phyloP scores from a whole-genome alignment of 2,329 filamentous ascomycete genomes.

The Microsporum ferrugineum region DNA sequence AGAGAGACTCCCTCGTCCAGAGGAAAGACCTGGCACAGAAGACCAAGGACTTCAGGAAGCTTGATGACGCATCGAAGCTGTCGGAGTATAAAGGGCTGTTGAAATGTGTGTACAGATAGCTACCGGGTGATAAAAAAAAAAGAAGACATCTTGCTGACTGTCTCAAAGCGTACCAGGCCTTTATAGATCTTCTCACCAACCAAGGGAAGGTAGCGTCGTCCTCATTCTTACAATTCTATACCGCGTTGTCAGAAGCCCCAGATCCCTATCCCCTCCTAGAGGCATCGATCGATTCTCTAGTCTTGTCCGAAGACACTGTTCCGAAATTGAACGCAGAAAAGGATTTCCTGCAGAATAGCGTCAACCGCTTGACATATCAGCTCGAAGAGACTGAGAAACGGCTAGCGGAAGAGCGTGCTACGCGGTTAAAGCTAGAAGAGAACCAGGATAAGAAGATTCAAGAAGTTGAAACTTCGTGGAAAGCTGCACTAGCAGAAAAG shows the following conservation, averaged over 20 bases:
- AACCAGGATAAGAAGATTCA: constrained; percentile 69
- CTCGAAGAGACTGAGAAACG: constrained; percentile 71
- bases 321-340: constrained; percentile 86
- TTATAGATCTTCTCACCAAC: constrained; percentile 91
- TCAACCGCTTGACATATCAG: constrained; percentile 63
- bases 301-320: constrained; percentile 82
- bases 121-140: background rate
- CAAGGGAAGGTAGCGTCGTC: constrained; percentile 92
- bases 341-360: constrained; percentile 67
- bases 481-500: constrained; percentile 81
- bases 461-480: constrained; percentile 83
- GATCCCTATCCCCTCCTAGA: constrained; percentile 95
- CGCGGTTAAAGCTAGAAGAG: constrained; percentile 64
- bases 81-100: constrained; percentile 78
- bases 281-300: constrained; percentile 86
- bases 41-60: constrained; percentile 93
- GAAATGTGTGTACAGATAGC: constrained; percentile 50
- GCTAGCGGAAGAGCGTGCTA: constrained; percentile 63
- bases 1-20: constrained; percentile 89
- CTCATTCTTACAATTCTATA: constrained; percentile 85
- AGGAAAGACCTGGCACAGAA: constrained; percentile 97
- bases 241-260: constrained; percentile 83
- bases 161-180: constrained; percentile 74
- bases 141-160: constrained; percentile 5
- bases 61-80: constrained; percentile 79